Percentiles rank a stretch among this genome's conserved stretches.
These are phyloP conservation scores for Ulota crispa DNA, from an alignment of 225 moss, liverwort and hornwort genomes.

Conservation along the genomic window DNA sequence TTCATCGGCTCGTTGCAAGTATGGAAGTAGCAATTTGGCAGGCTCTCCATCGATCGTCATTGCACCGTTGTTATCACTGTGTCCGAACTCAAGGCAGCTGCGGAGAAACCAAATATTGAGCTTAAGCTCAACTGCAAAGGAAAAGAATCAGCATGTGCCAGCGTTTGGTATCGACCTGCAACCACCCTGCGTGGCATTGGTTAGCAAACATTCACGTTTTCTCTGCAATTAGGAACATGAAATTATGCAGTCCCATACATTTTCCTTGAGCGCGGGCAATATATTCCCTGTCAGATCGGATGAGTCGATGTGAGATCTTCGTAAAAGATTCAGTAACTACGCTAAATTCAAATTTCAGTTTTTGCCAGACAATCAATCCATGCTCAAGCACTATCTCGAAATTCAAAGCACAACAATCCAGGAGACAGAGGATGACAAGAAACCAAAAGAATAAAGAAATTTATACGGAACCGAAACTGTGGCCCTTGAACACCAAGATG, in stretches of 20 bases:
- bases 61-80: not conserved
- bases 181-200: not conserved
- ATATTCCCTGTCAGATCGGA: not conserved
- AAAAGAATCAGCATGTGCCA: conserved; percentile 25
- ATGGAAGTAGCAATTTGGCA: conserved; percentile 80
- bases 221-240: not conserved
- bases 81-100: not conserved
- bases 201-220: not conserved
- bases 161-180: conserved; percentile 37
- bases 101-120: conserved; percentile 8
- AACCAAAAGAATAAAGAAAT: not conserved
- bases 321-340: not conserved
- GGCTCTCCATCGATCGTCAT: conserved; percentile 76
- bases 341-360: not conserved
- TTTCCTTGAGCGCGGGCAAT: not conserved
- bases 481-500: not conserved
- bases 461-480: not conserved
- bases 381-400: not conserved
- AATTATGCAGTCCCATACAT: not conserved
- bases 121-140: conserved; percentile 4
- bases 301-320: not conserved
- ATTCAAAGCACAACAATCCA: not conserved
- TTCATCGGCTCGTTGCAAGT: conserved; percentile 90
- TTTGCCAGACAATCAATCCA: not conserved
- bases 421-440: not conserved